phyloP scores from a whole-genome alignment of 23 red algal species.

The Gracilaria gracilis region DNA sequence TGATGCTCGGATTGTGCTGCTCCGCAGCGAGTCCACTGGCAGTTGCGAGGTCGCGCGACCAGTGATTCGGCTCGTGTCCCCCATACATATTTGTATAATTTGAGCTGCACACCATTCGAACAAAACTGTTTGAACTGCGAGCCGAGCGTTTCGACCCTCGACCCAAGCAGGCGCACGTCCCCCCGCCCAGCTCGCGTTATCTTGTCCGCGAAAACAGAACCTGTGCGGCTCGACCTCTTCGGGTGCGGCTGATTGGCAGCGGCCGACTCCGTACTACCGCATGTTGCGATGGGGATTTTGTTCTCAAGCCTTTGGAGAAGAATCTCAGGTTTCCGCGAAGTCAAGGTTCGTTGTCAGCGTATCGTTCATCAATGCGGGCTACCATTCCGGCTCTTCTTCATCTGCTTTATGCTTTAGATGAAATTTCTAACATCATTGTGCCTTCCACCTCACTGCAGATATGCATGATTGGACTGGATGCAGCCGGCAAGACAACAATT shows the following conservation, averaged over 20 bases:
- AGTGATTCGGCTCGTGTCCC: neutral
- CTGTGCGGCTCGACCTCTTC: neutral
- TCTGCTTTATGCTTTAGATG: neutral
- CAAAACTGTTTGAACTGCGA: neutral
- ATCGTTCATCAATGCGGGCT: neutral
- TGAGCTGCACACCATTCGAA: neutral
- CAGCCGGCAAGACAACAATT: conserved; percentile 94
- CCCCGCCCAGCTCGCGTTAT: neutral
- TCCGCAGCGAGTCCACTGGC: no score
- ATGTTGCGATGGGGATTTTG: conserved; percentile 73
- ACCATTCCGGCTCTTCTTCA: neutral
- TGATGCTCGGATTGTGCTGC: no score
- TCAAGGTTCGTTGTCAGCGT: conserved; percentile 57
- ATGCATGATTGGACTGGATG: conserved; percentile 96
- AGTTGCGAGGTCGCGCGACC: neutral
- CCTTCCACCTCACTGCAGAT: conserved; percentile 33
- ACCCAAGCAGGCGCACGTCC: neutral
- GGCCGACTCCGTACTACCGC: neutral
- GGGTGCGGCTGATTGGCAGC: neutral
- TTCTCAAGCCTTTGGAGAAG: conserved; percentile 71
- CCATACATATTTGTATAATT: neutral
- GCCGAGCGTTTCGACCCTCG: neutral
- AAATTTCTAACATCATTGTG: neutral
- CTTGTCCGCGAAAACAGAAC: neutral
- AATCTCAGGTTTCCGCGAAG: conserved; percentile 79